Percentiles rank a stretch among this genome's conserved stretches.
These are phyloP conservation scores for Macaranga tanarius DNA, from an alignment of 441 rosid genomes.

Conservation along the genomic window DNA sequence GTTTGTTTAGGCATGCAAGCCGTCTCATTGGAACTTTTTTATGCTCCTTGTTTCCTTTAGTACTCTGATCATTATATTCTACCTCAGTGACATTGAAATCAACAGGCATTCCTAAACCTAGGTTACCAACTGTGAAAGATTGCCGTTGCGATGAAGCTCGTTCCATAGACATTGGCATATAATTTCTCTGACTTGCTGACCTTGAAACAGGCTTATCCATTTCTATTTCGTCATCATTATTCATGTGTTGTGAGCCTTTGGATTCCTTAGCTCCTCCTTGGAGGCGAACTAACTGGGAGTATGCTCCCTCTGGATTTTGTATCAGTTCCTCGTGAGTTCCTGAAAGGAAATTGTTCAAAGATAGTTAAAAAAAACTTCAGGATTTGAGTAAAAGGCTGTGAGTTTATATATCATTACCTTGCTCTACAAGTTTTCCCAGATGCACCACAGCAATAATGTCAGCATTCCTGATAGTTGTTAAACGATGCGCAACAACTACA, in stretches of 20 bases:
- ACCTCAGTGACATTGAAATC: conserved; percentile 29
- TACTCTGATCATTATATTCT: conserved; percentile 19
- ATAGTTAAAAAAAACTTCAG: not conserved
- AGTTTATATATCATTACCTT: conserved; percentile 47
- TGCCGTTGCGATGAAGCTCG: conserved; percentile 48
- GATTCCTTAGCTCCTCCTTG: conserved; percentile 53
- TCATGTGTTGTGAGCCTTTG: conserved; percentile 19
- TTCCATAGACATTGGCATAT: conserved; percentile 45
- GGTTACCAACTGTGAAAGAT: conserved; percentile 40
- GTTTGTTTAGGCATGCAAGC: conserved; percentile 57
- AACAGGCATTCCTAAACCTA: conserved; percentile 40
- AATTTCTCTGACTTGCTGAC: conserved; percentile 34
- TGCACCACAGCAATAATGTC: conserved; percentile 68
- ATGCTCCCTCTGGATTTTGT: conserved; percentile 57
- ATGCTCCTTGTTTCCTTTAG: conserved; percentile 20
- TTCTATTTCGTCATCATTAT: conserved; percentile 18
- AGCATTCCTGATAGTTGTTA: conserved; percentile 63
- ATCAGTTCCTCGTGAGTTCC: conserved; percentile 63
- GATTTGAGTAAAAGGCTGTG: not conserved
- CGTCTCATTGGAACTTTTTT: conserved; percentile 40
- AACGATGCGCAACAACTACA: conserved; percentile 74
- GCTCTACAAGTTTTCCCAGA: conserved; percentile 59
- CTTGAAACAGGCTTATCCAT: conserved; percentile 21
- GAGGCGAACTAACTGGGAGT: conserved; percentile 55
- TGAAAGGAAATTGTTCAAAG: conserved; percentile 10